phyloP scores from a whole-genome alignment of 768 basidiomycete genomes.

The Suillus discolor region DNA sequence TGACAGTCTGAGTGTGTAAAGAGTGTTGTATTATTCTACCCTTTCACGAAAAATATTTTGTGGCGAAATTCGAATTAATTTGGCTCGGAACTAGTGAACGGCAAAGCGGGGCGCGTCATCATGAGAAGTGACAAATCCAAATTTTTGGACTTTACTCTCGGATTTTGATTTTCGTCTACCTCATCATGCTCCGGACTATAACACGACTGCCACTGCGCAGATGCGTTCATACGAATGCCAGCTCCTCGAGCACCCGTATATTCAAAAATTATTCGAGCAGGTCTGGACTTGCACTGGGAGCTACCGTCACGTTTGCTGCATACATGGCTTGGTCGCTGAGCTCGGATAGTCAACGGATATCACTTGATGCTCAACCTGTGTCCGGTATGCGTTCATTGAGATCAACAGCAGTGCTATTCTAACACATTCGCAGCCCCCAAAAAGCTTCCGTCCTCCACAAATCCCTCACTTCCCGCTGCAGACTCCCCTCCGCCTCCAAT shows the following conservation, averaged over 20 bases:
- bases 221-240: slow-evolving; percentile 49
- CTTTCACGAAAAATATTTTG: too few relatives aligned
- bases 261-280: slow-evolving; percentile 31
- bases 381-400: slow-evolving; percentile 24
- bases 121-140: slow-evolving; percentile 3
- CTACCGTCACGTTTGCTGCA: slow-evolving; percentile 45
- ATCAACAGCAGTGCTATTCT: background rate
- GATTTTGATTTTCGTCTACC: background rate
- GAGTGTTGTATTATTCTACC: too few relatives aligned
- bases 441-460: slow-evolving; percentile 14
- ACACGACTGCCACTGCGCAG: slow-evolving; percentile 55
- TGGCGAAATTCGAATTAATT: background rate
- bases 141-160: background rate
- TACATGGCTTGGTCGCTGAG: slow-evolving; percentile 53
- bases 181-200: slow-evolving; percentile 54
- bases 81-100: background rate
- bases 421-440: slow-evolving; percentile 19
- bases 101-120: slow-evolving; percentile 1
- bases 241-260: slow-evolving; percentile 21
- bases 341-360: slow-evolving; percentile 43
- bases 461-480: slow-evolving; percentile 15
- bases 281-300: slow-evolving; percentile 41
- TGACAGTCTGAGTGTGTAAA: too few relatives aligned
- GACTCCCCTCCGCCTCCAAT: slow-evolving; percentile 25
- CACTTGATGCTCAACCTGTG: slow-evolving; percentile 45